Evolutionary conservation across 805 yeast species (phyloP).

Genomic region (Clavispora asparagi): DNA sequence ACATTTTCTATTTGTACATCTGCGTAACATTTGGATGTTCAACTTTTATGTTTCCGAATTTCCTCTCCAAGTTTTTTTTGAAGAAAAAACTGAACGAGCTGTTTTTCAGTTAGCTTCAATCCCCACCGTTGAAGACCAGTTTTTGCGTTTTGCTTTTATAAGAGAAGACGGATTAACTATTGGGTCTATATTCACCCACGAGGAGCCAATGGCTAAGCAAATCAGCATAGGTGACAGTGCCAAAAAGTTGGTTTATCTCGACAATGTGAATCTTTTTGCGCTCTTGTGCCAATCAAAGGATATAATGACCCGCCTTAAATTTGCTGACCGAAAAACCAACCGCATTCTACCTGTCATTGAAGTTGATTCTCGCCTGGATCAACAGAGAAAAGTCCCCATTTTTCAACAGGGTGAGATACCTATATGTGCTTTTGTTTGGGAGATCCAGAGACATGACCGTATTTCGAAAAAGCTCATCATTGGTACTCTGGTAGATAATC

Average conservation of each 20-base stretch:
- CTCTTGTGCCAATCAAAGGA: constrained; percentile 27
- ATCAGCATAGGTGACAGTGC: constrained; percentile 29
- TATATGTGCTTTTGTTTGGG: constrained; percentile 30
- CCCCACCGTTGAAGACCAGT: constrained; percentile 6
- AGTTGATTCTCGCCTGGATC: constrained; percentile 6
- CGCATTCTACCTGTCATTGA: constrained; percentile 21
- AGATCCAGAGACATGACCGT: constrained; percentile 23
- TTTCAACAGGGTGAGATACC: constrained; percentile 29
- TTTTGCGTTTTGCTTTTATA: constrained; percentile 15
- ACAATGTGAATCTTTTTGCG: constrained; percentile 23
- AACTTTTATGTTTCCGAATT: constrained; percentile 20
- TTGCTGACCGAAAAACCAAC: constrained; percentile 28
- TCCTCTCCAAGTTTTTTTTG: constrained; percentile 30
- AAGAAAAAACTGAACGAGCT: constrained; percentile 29
- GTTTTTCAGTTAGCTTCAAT: constrained; percentile 15
- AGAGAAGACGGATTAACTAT: constrained; percentile 35
- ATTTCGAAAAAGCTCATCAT: constrained; percentile 33
- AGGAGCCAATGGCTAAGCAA: constrained; percentile 23
- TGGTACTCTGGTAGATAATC: constrained; percentile 18
- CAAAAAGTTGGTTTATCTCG: constrained; percentile 25
- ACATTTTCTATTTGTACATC: constrained; percentile 19
- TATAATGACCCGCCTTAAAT: constrained; percentile 21
- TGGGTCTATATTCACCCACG: constrained; percentile 21
- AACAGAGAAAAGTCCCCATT: constrained; percentile 9
- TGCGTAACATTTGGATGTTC: constrained; percentile 30